phyloP scores from a whole-genome alignment of 2,329 filamentous ascomycete genomes.

The Penicillium brevicompactum region DNA sequence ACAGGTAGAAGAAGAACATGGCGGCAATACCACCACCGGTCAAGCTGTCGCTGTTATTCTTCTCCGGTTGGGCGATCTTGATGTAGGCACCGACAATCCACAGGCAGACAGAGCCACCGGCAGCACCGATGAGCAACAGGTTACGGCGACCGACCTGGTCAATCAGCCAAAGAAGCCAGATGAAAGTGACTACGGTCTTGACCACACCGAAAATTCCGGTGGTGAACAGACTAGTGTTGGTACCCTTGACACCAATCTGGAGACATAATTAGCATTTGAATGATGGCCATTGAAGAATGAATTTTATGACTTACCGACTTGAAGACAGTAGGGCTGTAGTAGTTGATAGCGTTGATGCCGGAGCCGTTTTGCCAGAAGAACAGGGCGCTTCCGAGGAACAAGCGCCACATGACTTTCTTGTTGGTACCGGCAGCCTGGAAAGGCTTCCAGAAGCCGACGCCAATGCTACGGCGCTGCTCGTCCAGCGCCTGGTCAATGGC shows the following conservation, averaged over 20 bases:
- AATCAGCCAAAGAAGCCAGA: constrained; percentile 71
- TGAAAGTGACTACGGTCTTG: constrained; percentile 67
- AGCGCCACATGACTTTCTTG: constrained; percentile 66
- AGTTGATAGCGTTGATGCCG: constrained; percentile 79
- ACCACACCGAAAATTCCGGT: constrained; percentile 78
- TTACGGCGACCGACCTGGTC: constrained; percentile 65
- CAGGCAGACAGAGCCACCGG: constrained; percentile 55
- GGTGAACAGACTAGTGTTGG: constrained; percentile 63
- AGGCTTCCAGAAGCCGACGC: constrained; percentile 74
- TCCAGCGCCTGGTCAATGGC: constrained; percentile 72
- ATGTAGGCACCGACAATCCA: constrained; percentile 44
- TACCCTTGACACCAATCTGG: constrained; percentile 61
- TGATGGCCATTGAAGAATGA: not conserved
- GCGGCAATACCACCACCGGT: constrained; percentile 45
- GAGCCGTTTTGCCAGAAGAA: constrained; percentile 79
- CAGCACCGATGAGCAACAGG: constrained; percentile 66
- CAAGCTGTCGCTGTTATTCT: constrained; percentile 24
- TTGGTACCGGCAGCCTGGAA: constrained; percentile 60
- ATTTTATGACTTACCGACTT: constrained; percentile 31
- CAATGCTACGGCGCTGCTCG: constrained; percentile 63
- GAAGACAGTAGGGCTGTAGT: constrained; percentile 72
- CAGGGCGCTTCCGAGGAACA: constrained; percentile 72
- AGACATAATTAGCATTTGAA: not conserved
- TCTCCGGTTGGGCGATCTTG: constrained; percentile 34
- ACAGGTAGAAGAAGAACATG: constrained; percentile 71